Evolutionary conservation across 2,329 filamentous ascomycete genomes (phyloP), one percentile per base, ranked within the genome.

Genomic region (Aspergillus pseudoglaucus): DNA sequence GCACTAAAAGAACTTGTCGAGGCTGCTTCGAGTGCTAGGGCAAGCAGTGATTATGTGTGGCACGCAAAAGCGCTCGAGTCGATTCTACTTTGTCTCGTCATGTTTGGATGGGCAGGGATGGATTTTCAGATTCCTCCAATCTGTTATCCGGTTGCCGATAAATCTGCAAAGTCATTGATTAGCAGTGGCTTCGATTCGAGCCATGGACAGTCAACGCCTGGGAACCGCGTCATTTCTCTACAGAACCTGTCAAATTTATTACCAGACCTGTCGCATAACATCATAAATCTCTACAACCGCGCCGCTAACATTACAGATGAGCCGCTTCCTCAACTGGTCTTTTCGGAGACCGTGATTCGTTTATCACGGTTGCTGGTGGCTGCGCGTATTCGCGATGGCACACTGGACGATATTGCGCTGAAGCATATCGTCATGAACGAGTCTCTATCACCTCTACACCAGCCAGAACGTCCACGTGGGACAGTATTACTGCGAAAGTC

Each of bases 21-120:
- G 51, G 88, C 86, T 46, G 90, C 87, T 2, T 80, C 80, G 8
- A 82, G 85, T 57, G 85, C 89, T 14, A 85, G 88, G 58, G 83
- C 82, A 33, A 80, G 87, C 49, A 90, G 89, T 59, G 93, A 98
- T 68, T 88, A 95, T 67, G 67, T 97, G n/a, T 98, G 93, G 91
- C 89, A 96, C 70, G 93, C 88, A 15, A 97, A 97, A 69, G 90
- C 89, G 1, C 75, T 98, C 17, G 94, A 98, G 64, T 83, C 90
- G 23, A 88, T 95, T 51, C 73, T 93, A 42, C 77, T 95, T 22
- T 89, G 86, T 61, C 77, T 97, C 56, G 63, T 97, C 37, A 80
- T 97, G 59, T 82, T 95, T 52, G 87, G 84, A 25, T 95, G 90
- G 87, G 81, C 85, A 32, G 86, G 84, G 3, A 76, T 91, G 59